Conservation (phyloP, 108 stramenopile genomes). For the Conticribra guillardii region DNA sequence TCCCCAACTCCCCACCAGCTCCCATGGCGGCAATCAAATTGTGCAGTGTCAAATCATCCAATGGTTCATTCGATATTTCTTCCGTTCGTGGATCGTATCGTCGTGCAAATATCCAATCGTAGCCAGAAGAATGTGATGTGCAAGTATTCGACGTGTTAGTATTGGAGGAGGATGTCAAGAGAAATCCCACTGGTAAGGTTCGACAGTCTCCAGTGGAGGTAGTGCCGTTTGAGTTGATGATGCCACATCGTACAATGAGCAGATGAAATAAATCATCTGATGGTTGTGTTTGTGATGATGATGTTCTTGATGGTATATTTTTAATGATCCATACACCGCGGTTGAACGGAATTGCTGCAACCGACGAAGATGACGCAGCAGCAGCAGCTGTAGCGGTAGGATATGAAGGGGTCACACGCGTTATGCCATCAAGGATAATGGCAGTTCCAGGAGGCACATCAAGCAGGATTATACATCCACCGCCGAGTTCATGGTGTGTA, state of each 20-base stretch:
- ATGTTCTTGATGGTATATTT: constrained; percentile 6
- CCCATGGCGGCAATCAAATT: constrained; percentile 58
- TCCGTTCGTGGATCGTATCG: constrained; percentile 74
- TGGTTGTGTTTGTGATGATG: neutral
- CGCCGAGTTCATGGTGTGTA: neutral
- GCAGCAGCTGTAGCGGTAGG: neutral
- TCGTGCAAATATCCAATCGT: constrained; percentile 58
- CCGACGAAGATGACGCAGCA: constrained; percentile 1
- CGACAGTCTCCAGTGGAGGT: constrained; percentile 2
- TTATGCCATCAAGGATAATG: constrained; percentile 46
- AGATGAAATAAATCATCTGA: constrained; percentile 36
- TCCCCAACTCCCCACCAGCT: constrained; percentile 28
- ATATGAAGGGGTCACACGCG: constrained; percentile 35
- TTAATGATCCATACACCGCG: constrained; percentile 30
- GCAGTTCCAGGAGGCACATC: constrained; percentile 43
- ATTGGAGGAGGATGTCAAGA: neutral
- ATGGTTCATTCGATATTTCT: constrained; percentile 65
- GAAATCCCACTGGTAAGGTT: constrained; percentile 38
- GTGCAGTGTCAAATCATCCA: constrained; percentile 52
- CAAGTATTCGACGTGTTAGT: neutral
- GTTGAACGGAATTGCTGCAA: constrained; percentile 6
- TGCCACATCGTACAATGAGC: constrained; percentile 34
- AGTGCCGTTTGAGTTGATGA: neutral
- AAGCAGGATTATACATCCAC: constrained; percentile 43
- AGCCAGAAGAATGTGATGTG: constrained; percentile 12